phyloP scores from a whole-genome alignment of 2,329 filamentous ascomycete species.

The Fonsecaea nubica region DNA sequence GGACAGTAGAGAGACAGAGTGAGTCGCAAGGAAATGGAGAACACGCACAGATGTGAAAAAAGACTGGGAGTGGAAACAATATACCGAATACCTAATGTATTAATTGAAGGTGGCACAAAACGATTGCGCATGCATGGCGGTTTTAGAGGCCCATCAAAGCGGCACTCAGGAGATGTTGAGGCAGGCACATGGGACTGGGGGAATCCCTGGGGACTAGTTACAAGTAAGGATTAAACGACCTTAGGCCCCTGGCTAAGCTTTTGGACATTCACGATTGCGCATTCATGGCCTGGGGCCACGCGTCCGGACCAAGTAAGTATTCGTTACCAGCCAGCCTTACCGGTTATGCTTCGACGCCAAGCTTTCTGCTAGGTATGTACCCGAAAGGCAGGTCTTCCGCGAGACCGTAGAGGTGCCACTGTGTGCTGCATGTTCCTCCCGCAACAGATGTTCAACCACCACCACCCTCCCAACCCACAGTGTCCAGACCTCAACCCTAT shows the following conservation, averaged over 20 bases:
- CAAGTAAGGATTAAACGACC: not conserved
- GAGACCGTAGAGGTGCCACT: too few relatives aligned
- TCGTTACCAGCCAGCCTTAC: not conserved
- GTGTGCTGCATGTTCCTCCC: too few relatives aligned
- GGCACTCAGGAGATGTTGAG: not conserved
- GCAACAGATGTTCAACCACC: too few relatives aligned
- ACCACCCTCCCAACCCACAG: too few relatives aligned
- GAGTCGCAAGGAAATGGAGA: not conserved
- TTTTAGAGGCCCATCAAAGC: conserved; percentile 6
- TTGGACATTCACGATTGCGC: conserved; percentile 4
- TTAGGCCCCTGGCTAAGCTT: conserved; percentile 12
- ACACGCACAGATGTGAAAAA: not conserved
- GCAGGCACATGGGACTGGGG: not conserved
- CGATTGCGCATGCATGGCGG: conserved; percentile 16
- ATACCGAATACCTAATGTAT: not conserved
- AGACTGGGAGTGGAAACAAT: too few relatives aligned
- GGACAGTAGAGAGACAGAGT: not conserved
- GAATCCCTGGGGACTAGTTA: conserved; percentile 1
- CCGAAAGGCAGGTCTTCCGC: too few relatives aligned
- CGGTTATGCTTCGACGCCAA: too few relatives aligned
- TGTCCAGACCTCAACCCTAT: too few relatives aligned
- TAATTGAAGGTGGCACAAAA: conserved; percentile 1
- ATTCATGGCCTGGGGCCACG: conserved; percentile 5
- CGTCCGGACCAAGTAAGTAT: not conserved
- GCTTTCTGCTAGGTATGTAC: too few relatives aligned